These are phyloP conservation scores for Metschnikowia kofuensis DNA, from an alignment of 805 yeast genomes.

Conservation along the genomic window DNA sequence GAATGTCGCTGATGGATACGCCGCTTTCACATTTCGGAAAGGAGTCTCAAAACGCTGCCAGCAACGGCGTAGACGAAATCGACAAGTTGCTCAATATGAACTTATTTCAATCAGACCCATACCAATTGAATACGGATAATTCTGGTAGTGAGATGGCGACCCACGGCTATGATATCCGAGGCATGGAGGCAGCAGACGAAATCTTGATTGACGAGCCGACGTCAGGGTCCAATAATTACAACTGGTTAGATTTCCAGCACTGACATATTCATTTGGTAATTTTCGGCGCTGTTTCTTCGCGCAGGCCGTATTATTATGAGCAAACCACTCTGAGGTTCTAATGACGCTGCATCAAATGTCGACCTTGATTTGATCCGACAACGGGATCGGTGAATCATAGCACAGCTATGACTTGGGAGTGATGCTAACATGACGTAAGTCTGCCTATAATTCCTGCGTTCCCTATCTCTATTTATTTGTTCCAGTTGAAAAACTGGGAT, in stretches of 20 bases:
- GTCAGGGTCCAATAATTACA: conserved; percentile 27
- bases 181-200: conserved; percentile 34
- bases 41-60: conserved; percentile 6
- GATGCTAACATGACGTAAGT: too few species aligned
- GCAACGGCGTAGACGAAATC: conserved; percentile 32
- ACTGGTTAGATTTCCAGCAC: conserved; percentile 36
- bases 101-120: conserved; percentile 34
- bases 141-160: conserved; percentile 2
- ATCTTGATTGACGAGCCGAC: conserved; percentile 25
- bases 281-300: too few species aligned
- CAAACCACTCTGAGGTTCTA: too few species aligned
- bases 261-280: not conserved
- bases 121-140: conserved; percentile 23
- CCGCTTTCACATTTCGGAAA: conserved; percentile 1
- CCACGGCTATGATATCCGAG: conserved; percentile 13
- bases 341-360: too few species aligned
- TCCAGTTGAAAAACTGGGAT: too few species aligned
- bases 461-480: too few species aligned
- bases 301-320: too few species aligned
- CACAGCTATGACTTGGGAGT: too few species aligned
- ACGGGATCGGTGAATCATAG: too few species aligned
- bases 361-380: too few species aligned
- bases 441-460: too few species aligned
- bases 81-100: conserved; percentile 40
- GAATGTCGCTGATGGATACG: conserved; percentile 1